Evolutionary conservation across 2,329 filamentous ascomycete species (phyloP), one percentile per base, ranked within the genome.

Genomic region (Ascochyta koolunga): DNA sequence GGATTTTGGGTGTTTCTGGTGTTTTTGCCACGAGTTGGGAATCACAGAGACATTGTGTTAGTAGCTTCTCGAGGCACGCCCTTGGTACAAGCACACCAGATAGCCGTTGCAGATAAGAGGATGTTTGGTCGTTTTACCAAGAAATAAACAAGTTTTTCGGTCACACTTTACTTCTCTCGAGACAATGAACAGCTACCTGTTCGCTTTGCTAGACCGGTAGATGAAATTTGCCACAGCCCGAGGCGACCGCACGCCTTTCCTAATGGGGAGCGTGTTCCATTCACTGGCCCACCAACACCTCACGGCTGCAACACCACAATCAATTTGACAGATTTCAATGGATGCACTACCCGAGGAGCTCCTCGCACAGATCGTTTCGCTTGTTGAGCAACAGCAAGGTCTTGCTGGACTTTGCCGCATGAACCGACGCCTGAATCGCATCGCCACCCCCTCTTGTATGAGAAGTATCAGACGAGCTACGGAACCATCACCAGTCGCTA

Each of bases 331-430:
- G 9, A 2, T 32, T 10, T 9, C 9, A 5, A 54, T 50, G 51
- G 40, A 54, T 2, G 15, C 7, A 6, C 19, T 54, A 9, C 51
- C 51, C 2, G 51, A 54, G 15, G 51, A 54, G 13, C 31, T 54
- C 0, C 45, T 54, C 10, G 31, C 24, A 10, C 51, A 54, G 5
- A 54, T 54, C 7, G 22, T 54, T 6, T 37, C 40, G 11, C 18
- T 50, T 13, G 31, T 54, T 8, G 31, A 45, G 13, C 41, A 45
- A 10, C 45, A 50, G 7, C 25, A 41, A 13, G 45, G 35, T 22
- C 40, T 54, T 5, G 51, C 45, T n/a, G 45, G 45, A 8, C 46
- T 54, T 15, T 54, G 51, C 40, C 51, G 40, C 24, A 41, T 41
- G 45, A 50, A 54, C 7, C 36, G 18, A 3, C 46, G 45, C 19